These are phyloP conservation scores for Porphyrellus cyaneotinctus DNA, from an alignment of 768 basidiomycete genomes.

Conservation along the genomic window DNA sequence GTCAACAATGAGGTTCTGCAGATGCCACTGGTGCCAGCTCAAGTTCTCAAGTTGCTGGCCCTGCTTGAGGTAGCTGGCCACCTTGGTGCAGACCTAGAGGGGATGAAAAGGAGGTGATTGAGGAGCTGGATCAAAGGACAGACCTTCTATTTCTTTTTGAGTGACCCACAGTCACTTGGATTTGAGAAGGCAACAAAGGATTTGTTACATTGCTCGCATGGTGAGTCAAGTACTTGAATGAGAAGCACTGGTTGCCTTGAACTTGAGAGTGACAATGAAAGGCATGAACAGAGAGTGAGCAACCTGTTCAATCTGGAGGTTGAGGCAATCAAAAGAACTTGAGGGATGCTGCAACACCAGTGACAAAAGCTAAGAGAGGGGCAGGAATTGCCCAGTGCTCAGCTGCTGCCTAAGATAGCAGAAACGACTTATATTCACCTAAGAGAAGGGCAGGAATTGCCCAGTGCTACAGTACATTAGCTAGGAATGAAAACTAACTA, in stretches of 20 bases:
- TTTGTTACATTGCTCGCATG: conserved; percentile 69
- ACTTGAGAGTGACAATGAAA: conserved; percentile 82
- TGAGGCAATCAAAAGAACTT: conserved; percentile 16
- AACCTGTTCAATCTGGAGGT: not conserved
- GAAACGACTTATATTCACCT: no score
- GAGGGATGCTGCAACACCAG: conserved; percentile 9
- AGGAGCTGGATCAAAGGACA: conserved; percentile 13
- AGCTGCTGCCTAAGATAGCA: no score
- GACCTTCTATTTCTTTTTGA: conserved; percentile 91
- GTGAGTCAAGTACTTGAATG: conserved; percentile 3
- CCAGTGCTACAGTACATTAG: no score
- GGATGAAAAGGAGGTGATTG: conserved; percentile 6
- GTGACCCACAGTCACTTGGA: conserved; percentile 75
- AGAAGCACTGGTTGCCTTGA: conserved; percentile 47
- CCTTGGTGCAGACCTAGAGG: conserved; percentile 81
- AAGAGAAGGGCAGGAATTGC: no score
- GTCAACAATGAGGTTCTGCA: conserved; percentile 89
- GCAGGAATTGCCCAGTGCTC: no score
- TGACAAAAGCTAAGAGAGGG: no score
- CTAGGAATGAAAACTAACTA: no score
- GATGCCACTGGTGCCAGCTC: conserved; percentile 90
- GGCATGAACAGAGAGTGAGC: conserved; percentile 45
- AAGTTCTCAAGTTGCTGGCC: conserved; percentile 89
- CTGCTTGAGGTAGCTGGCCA: conserved; percentile 86
- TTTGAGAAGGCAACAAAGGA: conserved; percentile 92